A percentile compares a stretch with the other conserved stretches of the same genome.
These are phyloP conservation scores for Hibiscus trionum DNA, from an alignment of 345 rosid species.

Conservation along the genomic window DNA sequence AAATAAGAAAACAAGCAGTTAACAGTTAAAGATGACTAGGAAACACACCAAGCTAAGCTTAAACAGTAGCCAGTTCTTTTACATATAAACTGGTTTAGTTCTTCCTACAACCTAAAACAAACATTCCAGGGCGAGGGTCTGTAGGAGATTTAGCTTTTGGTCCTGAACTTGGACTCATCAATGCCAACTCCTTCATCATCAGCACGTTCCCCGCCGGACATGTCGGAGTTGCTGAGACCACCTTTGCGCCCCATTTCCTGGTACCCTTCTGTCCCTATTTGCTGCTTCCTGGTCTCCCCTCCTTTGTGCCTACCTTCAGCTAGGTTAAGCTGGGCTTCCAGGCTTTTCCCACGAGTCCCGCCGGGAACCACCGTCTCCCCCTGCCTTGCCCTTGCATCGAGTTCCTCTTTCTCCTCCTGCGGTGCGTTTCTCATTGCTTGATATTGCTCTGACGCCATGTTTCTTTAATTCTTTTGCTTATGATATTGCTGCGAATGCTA, in stretches of 20 bases:
- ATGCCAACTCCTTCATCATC: slow-evolving; percentile 23
- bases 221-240: slow-evolving; percentile 33
- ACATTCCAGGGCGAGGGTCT: not conserved
- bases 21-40: too few species aligned
- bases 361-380: slow-evolving; percentile 82
- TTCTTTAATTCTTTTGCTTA: not conserved
- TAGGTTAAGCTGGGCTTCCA: slow-evolving; percentile 77
- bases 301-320: slow-evolving; percentile 77
- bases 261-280: slow-evolving; percentile 53
- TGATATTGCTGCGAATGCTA: not conserved
- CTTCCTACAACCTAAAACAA: not conserved
- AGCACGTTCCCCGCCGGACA: slow-evolving; percentile 27
- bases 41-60: not conserved
- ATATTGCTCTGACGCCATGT: slow-evolving; percentile 38
- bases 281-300: slow-evolving; percentile 51
- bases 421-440: not conserved
- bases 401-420: slow-evolving; percentile 32
- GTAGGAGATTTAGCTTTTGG: slow-evolving; percentile 10
- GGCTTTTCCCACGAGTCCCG: slow-evolving; percentile 83
- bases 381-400: slow-evolving; percentile 57
- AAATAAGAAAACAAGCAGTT: too few species aligned
- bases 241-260: slow-evolving; percentile 56
- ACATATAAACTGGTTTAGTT: not conserved
- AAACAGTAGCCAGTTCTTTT: not conserved
- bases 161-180: slow-evolving; percentile 38